phyloP scores from a whole-genome alignment of 192 early-diverging fungal genomes.

The Spizellomyces sp. region DNA sequence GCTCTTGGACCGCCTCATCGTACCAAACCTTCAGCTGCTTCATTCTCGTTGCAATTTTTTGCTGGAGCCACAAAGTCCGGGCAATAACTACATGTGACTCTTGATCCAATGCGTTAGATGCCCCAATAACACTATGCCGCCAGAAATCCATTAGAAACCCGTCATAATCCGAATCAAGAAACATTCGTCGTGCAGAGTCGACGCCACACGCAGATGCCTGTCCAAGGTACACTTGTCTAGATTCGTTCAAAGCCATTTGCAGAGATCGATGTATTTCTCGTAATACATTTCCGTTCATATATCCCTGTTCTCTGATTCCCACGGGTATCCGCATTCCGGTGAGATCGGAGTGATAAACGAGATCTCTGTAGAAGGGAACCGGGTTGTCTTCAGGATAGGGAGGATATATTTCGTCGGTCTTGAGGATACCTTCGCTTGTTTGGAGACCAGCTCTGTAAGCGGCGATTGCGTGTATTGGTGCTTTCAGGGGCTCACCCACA shows the following conservation, averaged over 20 bases:
- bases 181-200: slow-evolving; percentile 29
- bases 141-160: slow-evolving; percentile 37
- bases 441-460: slow-evolving; percentile 20
- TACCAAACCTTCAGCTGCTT: slow-evolving; percentile 8
- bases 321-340: slow-evolving; percentile 11
- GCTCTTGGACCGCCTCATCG: background rate
- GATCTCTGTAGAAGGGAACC: slow-evolving; percentile 18
- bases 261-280: slow-evolving; percentile 19
- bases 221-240: slow-evolving; percentile 19
- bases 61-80: slow-evolving; percentile 10
- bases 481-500: slow-evolving; percentile 8
- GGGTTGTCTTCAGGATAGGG: slow-evolving; percentile 26
- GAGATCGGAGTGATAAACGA: slow-evolving; percentile 22
- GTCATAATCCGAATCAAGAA: slow-evolving; percentile 34
- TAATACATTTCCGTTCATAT: slow-evolving; percentile 10
- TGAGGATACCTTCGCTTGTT: slow-evolving; percentile 10
- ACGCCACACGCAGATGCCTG: slow-evolving; percentile 19
- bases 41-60: slow-evolving; percentile 7
- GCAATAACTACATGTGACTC: slow-evolving; percentile 5
- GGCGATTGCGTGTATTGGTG: slow-evolving; percentile 14
- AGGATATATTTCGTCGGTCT: slow-evolving; percentile 27
- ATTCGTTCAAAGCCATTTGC: slow-evolving; percentile 20
- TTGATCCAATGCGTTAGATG: slow-evolving; percentile 20
- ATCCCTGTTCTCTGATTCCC: slow-evolving; percentile 12
- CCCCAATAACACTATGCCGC: slow-evolving; percentile 21